Conservation (phyloP, 2,329 filamentous ascomycete species). For the Colletotrichum sp. region DNA sequence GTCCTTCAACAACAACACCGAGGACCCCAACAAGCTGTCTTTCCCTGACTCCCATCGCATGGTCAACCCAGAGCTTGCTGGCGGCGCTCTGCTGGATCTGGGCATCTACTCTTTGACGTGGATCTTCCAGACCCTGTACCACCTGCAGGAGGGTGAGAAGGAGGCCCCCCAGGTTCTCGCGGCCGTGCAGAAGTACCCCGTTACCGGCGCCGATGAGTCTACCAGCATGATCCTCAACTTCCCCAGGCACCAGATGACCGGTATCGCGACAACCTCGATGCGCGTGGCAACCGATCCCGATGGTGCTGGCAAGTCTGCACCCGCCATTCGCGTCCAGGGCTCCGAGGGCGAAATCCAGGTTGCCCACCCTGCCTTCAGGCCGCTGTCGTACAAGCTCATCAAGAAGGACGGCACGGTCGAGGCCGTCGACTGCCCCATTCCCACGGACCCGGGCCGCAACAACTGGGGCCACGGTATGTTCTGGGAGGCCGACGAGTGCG, state of each 20-base stretch:
- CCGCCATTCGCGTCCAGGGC: constrained; percentile 81
- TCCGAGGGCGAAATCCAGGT: constrained; percentile 84
- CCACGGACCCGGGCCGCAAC: constrained; percentile 50
- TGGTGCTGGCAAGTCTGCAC: constrained; percentile 63
- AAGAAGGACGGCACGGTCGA: constrained; percentile 54
- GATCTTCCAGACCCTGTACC: constrained; percentile 90
- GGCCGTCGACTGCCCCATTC: constrained; percentile 58
- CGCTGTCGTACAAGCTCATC: constrained; percentile 69
- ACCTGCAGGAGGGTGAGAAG: constrained; percentile 73
- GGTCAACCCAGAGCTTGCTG: constrained; percentile 82
- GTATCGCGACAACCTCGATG: constrained; percentile 72
- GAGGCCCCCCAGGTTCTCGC: constrained; percentile 72
- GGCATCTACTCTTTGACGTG: constrained; percentile 90
- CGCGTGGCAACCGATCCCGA: constrained; percentile 64
- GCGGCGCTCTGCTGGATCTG: constrained; percentile 82
- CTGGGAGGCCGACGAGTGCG: constrained; percentile 85
- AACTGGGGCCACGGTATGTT: constrained; percentile 81
- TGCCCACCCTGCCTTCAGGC: constrained; percentile 72
- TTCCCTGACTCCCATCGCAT: constrained; percentile 73
- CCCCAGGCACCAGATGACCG: constrained; percentile 71
- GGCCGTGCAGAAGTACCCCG: constrained; percentile 72
- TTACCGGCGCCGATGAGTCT: constrained; percentile 76
- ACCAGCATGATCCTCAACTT: constrained; percentile 82
- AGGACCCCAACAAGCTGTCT: constrained; percentile 64
- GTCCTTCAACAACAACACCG: constrained; percentile 63